A percentile compares a stretch with the other conserved stretches of the same genome.
phyloP scores from a whole-genome alignment of 2,329 filamentous ascomycete species.

The Biscogniauxia sp. region DNA sequence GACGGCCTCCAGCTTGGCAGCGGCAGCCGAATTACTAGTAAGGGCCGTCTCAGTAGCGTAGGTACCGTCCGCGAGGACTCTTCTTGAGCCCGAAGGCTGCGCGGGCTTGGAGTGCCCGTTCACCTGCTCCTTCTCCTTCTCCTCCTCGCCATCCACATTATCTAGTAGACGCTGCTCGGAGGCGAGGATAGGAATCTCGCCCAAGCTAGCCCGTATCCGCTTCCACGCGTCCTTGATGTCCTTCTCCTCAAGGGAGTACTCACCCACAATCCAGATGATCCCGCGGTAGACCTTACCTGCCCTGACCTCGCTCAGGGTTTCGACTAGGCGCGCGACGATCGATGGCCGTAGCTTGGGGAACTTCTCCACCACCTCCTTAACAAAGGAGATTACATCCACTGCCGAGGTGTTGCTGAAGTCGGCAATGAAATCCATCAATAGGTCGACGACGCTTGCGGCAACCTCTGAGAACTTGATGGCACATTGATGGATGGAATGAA shows the following conservation, averaged over 20 bases:
- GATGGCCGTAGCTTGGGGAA: conserved; percentile 86
- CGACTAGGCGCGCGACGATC: conserved; percentile 85
- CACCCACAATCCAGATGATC: conserved; percentile 95
- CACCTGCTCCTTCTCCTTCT: conserved; percentile 60
- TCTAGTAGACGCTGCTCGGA: conserved; percentile 92
- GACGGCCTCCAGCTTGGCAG: conserved; percentile 90
- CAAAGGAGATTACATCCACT: conserved; percentile 96
- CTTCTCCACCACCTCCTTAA: conserved; percentile 98
- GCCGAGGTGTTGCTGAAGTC: conserved; percentile 97
- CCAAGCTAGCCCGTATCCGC: conserved; percentile 86
- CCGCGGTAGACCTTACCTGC: conserved; percentile 97
- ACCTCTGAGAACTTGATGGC: conserved; percentile 99
- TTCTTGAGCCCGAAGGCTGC: conserved; percentile 79
- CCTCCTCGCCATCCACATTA: conserved; percentile 71
- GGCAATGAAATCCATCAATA: conserved; percentile 98
- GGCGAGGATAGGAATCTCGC: conserved; percentile 94
- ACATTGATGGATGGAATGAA: conserved; percentile 96
- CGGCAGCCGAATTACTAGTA: conserved; percentile 85
- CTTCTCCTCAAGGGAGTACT: conserved; percentile 90
- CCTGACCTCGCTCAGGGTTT: conserved; percentile 87
- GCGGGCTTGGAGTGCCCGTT: conserved; percentile 78
- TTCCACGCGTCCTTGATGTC: conserved; percentile 98
- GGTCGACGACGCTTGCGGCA: conserved; percentile 90
- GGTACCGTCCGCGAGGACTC: conserved; percentile 92
- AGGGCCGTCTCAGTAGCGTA: conserved; percentile 96